phyloP scores from a whole-genome alignment of 2,329 filamentous ascomycete genomes.

The Albophoma yamanashiensis region DNA sequence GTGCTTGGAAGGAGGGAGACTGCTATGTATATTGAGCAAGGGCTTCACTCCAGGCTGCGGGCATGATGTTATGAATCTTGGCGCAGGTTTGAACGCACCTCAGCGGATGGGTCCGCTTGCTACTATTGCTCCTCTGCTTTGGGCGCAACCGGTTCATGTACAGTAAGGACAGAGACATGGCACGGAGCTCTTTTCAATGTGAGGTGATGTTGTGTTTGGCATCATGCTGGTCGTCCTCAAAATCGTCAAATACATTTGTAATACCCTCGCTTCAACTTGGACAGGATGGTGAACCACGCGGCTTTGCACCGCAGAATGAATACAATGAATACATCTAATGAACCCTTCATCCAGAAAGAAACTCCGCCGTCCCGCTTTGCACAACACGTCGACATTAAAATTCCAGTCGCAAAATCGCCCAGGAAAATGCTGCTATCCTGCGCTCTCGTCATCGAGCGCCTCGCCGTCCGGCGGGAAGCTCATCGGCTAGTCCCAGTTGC shows the following conservation, averaged over 20 bases:
- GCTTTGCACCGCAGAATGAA: too few species aligned
- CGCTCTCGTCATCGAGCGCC: neutral
- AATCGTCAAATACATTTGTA: neutral
- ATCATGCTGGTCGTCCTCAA: neutral
- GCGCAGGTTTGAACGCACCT: neutral
- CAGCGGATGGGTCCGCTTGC: neutral
- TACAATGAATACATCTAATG: neutral
- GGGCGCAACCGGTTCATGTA: neutral
- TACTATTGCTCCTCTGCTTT: neutral
- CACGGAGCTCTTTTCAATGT: neutral
- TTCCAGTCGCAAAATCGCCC: neutral
- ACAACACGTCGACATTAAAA: neutral
- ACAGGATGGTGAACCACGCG: neutral
- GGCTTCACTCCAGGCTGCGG: neutral
- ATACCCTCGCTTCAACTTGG: neutral
- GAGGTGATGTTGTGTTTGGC: neutral
- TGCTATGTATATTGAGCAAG: neutral
- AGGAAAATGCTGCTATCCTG: neutral
- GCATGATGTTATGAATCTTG: neutral
- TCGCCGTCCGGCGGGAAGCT: neutral
- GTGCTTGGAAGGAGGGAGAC: neutral
- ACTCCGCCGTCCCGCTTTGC: neutral
- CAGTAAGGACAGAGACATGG: neutral
- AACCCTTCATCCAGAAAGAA: neutral
- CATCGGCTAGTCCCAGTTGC: conserved; percentile 20